phyloP scores from a whole-genome alignment of 768 basidiomycete species.

The Mrakia blollopis region DNA sequence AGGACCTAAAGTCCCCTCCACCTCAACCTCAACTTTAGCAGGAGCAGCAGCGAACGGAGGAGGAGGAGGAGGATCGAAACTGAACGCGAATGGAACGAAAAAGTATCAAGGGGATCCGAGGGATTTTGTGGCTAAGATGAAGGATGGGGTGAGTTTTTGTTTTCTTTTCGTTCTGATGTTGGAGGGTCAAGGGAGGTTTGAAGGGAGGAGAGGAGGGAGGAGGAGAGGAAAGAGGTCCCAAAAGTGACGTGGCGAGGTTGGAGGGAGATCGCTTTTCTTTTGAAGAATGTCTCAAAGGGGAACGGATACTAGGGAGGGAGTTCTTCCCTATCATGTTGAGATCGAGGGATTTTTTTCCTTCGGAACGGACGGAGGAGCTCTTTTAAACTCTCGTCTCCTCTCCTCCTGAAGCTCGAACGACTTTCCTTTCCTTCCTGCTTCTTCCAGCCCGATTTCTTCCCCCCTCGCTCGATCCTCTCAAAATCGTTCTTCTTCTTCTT shows the following conservation, averaged over 20 bases:
- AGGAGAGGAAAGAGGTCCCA: not conserved
- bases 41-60: not conserved
- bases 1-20: not conserved
- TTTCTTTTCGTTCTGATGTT: not conserved
- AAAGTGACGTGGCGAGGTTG: not conserved
- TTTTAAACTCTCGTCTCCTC: not conserved
- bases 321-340: not conserved
- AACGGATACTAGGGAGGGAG: not conserved
- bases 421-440: slow-evolving; percentile 4
- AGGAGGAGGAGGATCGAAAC: slow-evolving; percentile 37
- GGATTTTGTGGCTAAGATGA: slow-evolving; percentile 92
- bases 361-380: not conserved
- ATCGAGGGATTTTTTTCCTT: not conserved
- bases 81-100: slow-evolving; percentile 18
- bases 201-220: not conserved
- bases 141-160: slow-evolving; percentile 65
- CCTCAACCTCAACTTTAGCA: not conserved
- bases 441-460: not conserved
- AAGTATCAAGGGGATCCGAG: slow-evolving; percentile 71
- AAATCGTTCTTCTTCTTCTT: slow-evolving; percentile 8
- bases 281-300: not conserved
- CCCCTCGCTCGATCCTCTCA: not conserved
- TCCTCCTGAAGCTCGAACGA: not conserved
- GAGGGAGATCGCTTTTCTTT: not conserved
- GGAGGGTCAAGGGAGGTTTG: too few relatives aligned